Percentiles rank a stretch among this genome's conserved stretches.
Conservation (phyloP, 441 rosid species). For the Rhodomyrtus psidioides region DNA sequence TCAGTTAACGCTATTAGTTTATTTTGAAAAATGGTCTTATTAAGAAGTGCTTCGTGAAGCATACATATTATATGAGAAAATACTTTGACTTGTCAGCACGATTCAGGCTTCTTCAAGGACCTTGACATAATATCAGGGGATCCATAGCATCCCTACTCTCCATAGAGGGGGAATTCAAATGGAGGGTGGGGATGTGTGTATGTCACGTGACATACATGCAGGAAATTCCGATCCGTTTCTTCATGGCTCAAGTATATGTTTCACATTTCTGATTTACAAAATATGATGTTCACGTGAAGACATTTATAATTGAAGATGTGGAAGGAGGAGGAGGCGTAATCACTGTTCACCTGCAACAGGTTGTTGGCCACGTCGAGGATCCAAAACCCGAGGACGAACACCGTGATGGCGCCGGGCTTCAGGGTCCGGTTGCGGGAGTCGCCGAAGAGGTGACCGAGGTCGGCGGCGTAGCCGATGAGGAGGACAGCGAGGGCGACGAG, state of each 20-base stretch:
- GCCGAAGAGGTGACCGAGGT: conserved; percentile 57
- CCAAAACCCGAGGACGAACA: conserved; percentile 87
- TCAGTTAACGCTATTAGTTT: neutral
- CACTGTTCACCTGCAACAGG: conserved; percentile 1
- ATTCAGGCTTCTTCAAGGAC: too few species aligned
- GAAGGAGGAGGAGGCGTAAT: neutral
- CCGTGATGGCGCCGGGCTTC: conserved; percentile 56
- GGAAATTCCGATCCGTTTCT: too few species aligned
- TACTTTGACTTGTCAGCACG: neutral
- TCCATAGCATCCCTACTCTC: too few species aligned
- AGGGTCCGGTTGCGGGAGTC: conserved; percentile 21
- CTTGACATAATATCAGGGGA: too few species aligned
- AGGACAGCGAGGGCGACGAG: conserved; percentile 58
- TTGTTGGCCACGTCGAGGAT: conserved; percentile 93
- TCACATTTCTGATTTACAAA: neutral
- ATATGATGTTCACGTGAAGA: neutral
- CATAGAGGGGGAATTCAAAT: too few species aligned
- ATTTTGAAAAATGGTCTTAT: neutral
- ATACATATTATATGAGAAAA: neutral
- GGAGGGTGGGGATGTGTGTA: too few species aligned
- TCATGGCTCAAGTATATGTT: neutral
- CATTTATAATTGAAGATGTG: neutral
- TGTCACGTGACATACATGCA: too few species aligned
- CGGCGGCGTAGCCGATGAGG: conserved; percentile 84
- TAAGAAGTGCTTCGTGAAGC: neutral